These are phyloP conservation scores for Marchantia polymorpha DNA, from an alignment of 225 moss, liverwort and hornwort species.

Conservation along the genomic window DNA sequence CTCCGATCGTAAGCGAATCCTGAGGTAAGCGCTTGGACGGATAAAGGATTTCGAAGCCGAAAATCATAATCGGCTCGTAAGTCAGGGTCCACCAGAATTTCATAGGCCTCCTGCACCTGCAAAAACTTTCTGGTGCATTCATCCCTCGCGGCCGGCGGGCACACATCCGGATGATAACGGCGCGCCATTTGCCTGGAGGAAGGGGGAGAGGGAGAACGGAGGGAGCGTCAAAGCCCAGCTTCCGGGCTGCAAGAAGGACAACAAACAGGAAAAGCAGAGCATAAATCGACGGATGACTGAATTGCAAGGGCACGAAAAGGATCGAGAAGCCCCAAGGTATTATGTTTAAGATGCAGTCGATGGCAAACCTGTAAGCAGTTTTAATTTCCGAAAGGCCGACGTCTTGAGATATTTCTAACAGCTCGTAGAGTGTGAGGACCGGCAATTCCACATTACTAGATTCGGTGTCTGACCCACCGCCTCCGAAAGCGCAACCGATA, in stretches of 20 bases:
- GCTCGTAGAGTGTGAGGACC: slow-evolving; percentile 25
- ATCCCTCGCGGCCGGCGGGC: slow-evolving; percentile 35
- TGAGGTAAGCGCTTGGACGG: slow-evolving; percentile 27
- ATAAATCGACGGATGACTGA: not conserved
- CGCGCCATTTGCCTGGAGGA: slow-evolving; percentile 33
- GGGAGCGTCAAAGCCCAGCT: not conserved
- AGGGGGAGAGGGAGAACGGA: not conserved
- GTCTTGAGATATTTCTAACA: slow-evolving; percentile 25
- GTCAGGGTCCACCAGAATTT: slow-evolving; percentile 35
- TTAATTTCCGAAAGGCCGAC: slow-evolving; percentile 34
- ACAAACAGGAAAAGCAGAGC: not conserved
- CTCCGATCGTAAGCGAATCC: slow-evolving; percentile 13
- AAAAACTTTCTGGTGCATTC: slow-evolving; percentile 40
- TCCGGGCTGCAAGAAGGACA: not conserved
- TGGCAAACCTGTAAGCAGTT: slow-evolving; percentile 23
- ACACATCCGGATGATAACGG: slow-evolving; percentile 41
- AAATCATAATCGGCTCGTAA: slow-evolving; percentile 42
- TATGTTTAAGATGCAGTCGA: not conserved
- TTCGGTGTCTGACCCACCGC: slow-evolving; percentile 1
- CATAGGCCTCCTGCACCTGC: slow-evolving; percentile 44
- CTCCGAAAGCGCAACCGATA: not conserved
- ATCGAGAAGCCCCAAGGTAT: not conserved
- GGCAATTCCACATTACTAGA: slow-evolving; percentile 1
- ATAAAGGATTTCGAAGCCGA: slow-evolving; percentile 30
- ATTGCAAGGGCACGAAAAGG: no score